Evolutionary conservation across 148 eudicot species (phyloP).

Genomic region (Suaeda aralocaspica): DNA sequence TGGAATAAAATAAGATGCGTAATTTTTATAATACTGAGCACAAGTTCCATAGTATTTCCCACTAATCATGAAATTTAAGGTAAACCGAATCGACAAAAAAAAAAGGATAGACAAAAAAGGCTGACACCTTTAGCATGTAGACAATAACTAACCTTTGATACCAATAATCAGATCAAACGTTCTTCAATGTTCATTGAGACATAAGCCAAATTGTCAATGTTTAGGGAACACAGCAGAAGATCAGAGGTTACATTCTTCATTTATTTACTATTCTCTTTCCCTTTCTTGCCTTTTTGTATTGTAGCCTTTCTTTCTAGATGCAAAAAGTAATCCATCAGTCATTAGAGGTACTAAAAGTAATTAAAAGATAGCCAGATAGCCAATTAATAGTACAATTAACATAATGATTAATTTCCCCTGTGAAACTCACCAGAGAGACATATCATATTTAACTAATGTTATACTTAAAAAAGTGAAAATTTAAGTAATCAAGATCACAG

Average conservation of each 20-base stretch:
- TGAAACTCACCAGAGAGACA: slow-evolving; percentile 21
- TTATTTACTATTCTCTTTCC: not conserved
- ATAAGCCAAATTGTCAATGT: slow-evolving; percentile 14
- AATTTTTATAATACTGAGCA: not conserved
- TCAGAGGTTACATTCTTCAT: not conserved
- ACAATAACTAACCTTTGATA: slow-evolving; percentile 2
- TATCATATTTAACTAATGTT: too few relatives aligned
- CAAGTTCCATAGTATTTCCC: not conserved
- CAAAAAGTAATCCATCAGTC: slow-evolving; percentile 11
- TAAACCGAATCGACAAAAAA: not conserved
- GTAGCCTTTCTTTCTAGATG: slow-evolving; percentile 11
- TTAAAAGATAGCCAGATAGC: slow-evolving; percentile 15
- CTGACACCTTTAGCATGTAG: slow-evolving; percentile 7
- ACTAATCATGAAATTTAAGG: not conserved
- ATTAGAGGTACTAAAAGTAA: slow-evolving; percentile 17
- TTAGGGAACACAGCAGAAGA: slow-evolving; percentile 1
- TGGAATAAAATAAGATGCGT: not conserved
- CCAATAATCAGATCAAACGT: not conserved
- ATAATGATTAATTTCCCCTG: slow-evolving; percentile 17
- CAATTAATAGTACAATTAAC: not conserved
- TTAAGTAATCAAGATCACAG: too few relatives aligned
- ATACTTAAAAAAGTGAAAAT: too few relatives aligned
- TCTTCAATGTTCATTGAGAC: slow-evolving; percentile 3
- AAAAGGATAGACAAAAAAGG: too few relatives aligned
- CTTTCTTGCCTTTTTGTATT: not conserved